Evolutionary conservation across 176 grass and related monocot species (phyloP), one percentile per base, ranked within the genome.

Genomic region (Themeda triandra): DNA sequence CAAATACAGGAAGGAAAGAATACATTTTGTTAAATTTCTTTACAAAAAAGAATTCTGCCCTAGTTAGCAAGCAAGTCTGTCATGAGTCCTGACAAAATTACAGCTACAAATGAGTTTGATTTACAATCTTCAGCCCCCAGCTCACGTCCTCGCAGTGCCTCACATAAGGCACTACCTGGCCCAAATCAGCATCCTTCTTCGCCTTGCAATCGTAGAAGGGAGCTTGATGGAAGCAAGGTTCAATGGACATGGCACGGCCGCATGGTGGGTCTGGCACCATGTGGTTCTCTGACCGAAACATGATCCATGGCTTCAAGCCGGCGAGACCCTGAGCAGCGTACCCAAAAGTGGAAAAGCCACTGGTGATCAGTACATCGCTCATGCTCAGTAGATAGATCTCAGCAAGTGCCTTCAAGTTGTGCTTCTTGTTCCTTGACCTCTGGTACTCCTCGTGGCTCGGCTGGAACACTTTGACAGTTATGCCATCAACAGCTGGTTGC

Each of bases 381-480:
- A 94, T 92, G 87, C 92, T 97, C 78, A 97, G 46, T 25, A 97
- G 86, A 45, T 87, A 91, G 80, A 97, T 97, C 88, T 97, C 92
- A 1, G 86, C 88, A 36, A 97, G 59, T 18, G 92, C 95, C 83
- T 93, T 95, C 77, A 84, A 83, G 82, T 98, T 93, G 79, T 98
- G 95, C 54, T 60, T 66, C 74, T 48, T 86, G 62, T 93, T 76
- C 82, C 39, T 82, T 19, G 85, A 88, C 30, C 32, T 88, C 82
- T 98, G 90, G 60, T 82, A 71, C 75, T 69, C 88, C 71, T 97
- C 92, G 24, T 91, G 86, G 76, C 92, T 91, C 4, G 93, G 93
- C 33, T 93, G 93, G 45, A 86, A 85, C 6, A 96, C 82, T 29
- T 49, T 54, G 3, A 96, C 86, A 21, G 32, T 83, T 54, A 83